Evolutionary conservation across 179 eudicot species (phyloP).

Genomic region (Beta macrorhiza): DNA sequence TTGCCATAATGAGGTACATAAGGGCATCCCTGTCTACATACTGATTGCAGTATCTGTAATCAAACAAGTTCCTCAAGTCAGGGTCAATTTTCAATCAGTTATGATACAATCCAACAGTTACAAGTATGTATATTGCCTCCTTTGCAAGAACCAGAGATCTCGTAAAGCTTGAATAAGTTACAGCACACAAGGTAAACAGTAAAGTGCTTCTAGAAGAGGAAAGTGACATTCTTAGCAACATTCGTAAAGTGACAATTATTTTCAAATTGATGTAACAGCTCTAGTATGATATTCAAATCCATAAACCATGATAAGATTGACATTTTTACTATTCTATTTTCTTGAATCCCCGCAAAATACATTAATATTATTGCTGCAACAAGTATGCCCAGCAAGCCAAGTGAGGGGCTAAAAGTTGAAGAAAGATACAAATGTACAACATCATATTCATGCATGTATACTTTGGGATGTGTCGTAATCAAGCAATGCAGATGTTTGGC

Average conservation of each 20-base stretch:
- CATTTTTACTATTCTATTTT: background rate
- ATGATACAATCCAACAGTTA: background rate
- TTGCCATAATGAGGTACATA: slow-evolving; percentile 79
- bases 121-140: background rate
- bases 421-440: background rate
- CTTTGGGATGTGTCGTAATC: background rate
- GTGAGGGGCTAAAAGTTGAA: background rate
- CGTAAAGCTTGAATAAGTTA: background rate
- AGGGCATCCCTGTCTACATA: slow-evolving; percentile 92
- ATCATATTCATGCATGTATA: slow-evolving; percentile 7
- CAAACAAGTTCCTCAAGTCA: slow-evolving; percentile 19
- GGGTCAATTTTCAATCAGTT: background rate
- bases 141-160: background rate
- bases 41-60: slow-evolving; percentile 88
- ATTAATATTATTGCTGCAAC: background rate
- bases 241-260: background rate
- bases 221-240: background rate
- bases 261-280: background rate
- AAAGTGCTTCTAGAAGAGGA: slow-evolving; percentile 9
- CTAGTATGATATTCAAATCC: background rate
- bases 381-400: background rate
- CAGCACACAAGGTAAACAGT: background rate
- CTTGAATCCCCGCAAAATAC: background rate
- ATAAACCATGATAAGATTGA: background rate
- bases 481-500: background rate